A percentile compares a stretch with the other conserved stretches of the same genome.
Conservation (phyloP, 148 eudicot species). For the Bassia scoparia region DNA sequence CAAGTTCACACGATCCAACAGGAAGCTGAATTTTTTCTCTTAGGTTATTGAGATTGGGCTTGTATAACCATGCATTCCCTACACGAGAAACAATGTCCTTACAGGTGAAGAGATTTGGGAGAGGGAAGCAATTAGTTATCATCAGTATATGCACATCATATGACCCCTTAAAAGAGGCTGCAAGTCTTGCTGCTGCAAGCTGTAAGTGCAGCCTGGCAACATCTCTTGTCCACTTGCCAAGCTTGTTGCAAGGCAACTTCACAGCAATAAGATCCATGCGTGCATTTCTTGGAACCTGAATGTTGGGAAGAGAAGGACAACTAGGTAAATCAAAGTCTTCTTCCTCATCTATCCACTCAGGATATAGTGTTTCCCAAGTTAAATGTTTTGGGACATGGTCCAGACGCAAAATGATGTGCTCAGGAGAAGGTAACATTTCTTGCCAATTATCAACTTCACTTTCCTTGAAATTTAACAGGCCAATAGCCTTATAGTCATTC, state of each 20-base stretch:
- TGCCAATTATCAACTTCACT: conserved; percentile 61
- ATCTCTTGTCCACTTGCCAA: conserved; percentile 71
- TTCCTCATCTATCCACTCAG: conserved; percentile 98
- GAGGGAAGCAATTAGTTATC: conserved; percentile 76
- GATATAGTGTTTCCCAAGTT: conserved; percentile 83
- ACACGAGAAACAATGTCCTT: conserved; percentile 62
- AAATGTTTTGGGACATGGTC: conserved; percentile 47
- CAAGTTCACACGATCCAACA: conserved; percentile 92
- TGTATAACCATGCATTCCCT: conserved; percentile 77
- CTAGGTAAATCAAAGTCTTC: conserved; percentile 72
- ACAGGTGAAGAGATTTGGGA: conserved; percentile 81
- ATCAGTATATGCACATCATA: conserved; percentile 66
- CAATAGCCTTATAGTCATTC: conserved; percentile 64
- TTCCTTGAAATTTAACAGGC: conserved; percentile 66
- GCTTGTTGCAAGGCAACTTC: conserved; percentile 82
- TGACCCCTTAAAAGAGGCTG: conserved; percentile 60
- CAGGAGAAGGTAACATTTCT: conserved; percentile 57
- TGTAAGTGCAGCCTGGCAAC: conserved; percentile 86
- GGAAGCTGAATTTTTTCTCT: conserved; percentile 85
- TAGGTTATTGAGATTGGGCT: conserved; percentile 59
- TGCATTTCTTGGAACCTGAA: conserved; percentile 63
- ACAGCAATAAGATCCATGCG: conserved; percentile 78
- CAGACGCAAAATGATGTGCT: conserved; percentile 58
- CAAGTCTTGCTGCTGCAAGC: conserved; percentile 77
- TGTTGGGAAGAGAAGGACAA: conserved; percentile 64